phyloP scores from a whole-genome alignment of 768 basidiomycete species.

The Asterophora parasitica region DNA sequence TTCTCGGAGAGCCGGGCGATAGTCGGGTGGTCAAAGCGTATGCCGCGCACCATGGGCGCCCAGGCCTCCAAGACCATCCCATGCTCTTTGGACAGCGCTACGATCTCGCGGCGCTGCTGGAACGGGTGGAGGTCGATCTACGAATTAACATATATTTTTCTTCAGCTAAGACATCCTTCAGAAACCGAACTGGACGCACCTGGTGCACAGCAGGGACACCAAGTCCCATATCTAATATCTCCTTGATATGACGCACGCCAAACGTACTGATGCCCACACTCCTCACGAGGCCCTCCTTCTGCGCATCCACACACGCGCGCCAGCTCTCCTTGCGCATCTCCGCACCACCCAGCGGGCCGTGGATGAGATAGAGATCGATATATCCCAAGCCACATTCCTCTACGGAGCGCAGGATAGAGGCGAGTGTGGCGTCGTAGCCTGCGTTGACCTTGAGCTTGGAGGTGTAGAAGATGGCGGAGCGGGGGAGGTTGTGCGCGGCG shows the following conservation, averaged over 20 bases:
- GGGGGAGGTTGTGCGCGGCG: constrained; percentile 40
- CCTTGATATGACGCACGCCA: constrained; percentile 56
- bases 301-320: constrained; percentile 60
- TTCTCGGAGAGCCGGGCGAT: constrained; percentile 48
- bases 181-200: constrained; percentile 25
- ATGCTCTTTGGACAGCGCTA: constrained; percentile 50
- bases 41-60: constrained; percentile 65
- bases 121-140: constrained; percentile 64
- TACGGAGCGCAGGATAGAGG: constrained; percentile 50
- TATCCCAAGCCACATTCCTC: constrained; percentile 51
- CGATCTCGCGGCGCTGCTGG: constrained; percentile 60
- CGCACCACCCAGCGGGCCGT: constrained; percentile 61
- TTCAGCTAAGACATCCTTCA: no score
- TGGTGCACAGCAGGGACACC: constrained; percentile 60
- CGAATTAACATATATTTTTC: background rate
- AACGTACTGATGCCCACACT: constrained; percentile 65
- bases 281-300: constrained; percentile 52
- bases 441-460: constrained; percentile 63
- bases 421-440: constrained; percentile 42
- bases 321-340: constrained; percentile 56
- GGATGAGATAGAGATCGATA: constrained; percentile 70
- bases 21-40: constrained; percentile 58
- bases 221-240: constrained; percentile 38
- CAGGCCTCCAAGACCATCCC: constrained; percentile 68
- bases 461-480: constrained; percentile 62